Evolutionary conservation across 1,139 yeast genomes (phyloP).

Genomic region (Eremothecium gossypii): DNA sequence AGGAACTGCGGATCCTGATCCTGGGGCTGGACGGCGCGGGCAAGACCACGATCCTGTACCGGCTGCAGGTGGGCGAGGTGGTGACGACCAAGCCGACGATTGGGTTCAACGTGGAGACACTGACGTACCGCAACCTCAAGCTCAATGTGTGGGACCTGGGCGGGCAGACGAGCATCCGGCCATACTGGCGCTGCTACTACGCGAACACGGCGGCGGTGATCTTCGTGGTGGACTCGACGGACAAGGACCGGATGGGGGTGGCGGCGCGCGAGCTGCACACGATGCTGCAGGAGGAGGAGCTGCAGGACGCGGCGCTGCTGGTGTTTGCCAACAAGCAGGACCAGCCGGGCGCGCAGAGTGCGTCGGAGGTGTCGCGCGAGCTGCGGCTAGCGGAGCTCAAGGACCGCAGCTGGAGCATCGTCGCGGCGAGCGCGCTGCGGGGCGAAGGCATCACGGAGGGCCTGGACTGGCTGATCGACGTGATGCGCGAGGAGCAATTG

Average conservation of each 20-base stretch:
- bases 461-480: slow-evolving; percentile 94
- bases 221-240: slow-evolving; percentile 95
- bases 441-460: slow-evolving; percentile 97
- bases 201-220: slow-evolving; percentile 93
- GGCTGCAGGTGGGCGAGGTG: slow-evolving; percentile 88
- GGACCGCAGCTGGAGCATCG: slow-evolving; percentile 97
- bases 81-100: slow-evolving; percentile 92
- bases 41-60: slow-evolving; percentile 86
- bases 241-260: slow-evolving; percentile 81
- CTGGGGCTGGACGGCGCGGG: slow-evolving; percentile 98
- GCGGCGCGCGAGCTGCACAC: slow-evolving; percentile 83
- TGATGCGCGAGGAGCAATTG: slow-evolving; percentile 83
- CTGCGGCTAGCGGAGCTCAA: slow-evolving; percentile 77
- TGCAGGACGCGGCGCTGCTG: slow-evolving; percentile 77
- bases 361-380: slow-evolving; percentile 89
- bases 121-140: slow-evolving; percentile 81
- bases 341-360: slow-evolving; percentile 89
- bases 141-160: slow-evolving; percentile 90
- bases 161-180: slow-evolving; percentile 93
- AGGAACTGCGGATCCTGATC: slow-evolving; percentile 85
- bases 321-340: slow-evolving; percentile 98
- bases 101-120: slow-evolving; percentile 94
- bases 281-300: slow-evolving; percentile 90
- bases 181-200: slow-evolving; percentile 97
- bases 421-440: slow-evolving; percentile 89